These are phyloP conservation scores for Umbelopsis sp. DNA, from an alignment of 371 early-diverging fungal species.

Conservation along the genomic window DNA sequence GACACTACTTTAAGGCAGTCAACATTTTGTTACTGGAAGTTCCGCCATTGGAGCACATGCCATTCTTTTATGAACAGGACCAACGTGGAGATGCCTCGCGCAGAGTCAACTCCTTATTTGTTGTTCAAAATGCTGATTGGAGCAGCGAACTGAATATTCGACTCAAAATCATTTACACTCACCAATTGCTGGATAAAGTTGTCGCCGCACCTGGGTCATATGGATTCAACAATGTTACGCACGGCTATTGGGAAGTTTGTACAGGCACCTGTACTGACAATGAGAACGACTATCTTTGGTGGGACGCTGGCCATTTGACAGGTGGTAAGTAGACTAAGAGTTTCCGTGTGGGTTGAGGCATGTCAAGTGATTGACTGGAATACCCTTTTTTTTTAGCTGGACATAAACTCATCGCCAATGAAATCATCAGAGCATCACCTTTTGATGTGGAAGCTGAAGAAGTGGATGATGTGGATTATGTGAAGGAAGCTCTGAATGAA, in stretches of 20 bases:
- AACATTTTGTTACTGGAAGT: conserved; percentile 40
- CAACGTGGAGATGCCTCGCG: conserved; percentile 28
- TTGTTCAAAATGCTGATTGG: conserved; percentile 27
- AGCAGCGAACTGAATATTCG: conserved; percentile 34
- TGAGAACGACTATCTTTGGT: conserved; percentile 47
- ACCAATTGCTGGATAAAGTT: conserved; percentile 34
- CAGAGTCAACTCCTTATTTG: conserved; percentile 36
- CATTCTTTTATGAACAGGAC: conserved; percentile 31
- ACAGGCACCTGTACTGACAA: conserved; percentile 44
- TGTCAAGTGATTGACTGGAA: neutral
- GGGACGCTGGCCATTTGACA: conserved; percentile 50
- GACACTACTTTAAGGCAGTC: conserved; percentile 39
- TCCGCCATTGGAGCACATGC: conserved; percentile 45
- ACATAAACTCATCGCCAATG: conserved; percentile 47
- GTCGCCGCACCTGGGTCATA: conserved; percentile 32
- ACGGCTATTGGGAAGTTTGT: conserved; percentile 48
- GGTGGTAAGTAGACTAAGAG: conserved; percentile 32
- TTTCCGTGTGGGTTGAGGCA: neutral
- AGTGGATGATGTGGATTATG: conserved; percentile 24
- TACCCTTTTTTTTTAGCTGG: conserved; percentile 20
- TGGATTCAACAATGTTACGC: conserved; percentile 37
- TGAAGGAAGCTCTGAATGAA: conserved; percentile 19
- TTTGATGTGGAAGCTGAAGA: conserved; percentile 27
- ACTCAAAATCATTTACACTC: conserved; percentile 32
- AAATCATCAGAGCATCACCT: conserved; percentile 39